These are phyloP conservation scores for Linum usitatissimum DNA, from an alignment of 345 rosid genomes.

Conservation along the genomic window DNA sequence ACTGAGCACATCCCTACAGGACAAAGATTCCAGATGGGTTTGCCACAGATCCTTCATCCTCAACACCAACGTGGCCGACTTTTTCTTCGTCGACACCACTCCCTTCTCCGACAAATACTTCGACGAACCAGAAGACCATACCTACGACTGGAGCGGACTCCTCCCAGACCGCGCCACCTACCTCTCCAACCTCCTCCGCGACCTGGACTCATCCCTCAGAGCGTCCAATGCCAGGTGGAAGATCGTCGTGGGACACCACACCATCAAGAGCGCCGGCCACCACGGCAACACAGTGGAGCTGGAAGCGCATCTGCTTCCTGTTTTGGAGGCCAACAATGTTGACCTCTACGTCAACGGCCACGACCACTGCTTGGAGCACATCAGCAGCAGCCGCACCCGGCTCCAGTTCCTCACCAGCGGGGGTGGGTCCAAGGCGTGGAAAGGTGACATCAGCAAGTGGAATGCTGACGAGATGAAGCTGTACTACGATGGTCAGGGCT, in stretches of 20 bases:
- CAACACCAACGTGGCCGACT: constrained; percentile 27
- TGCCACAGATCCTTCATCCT: constrained; percentile 41
- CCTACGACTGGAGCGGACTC: constrained; percentile 55
- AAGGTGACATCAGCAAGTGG: background rate
- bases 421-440: constrained; percentile 1
- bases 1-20: constrained; percentile 30
- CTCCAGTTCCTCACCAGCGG: background rate
- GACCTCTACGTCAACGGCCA: constrained; percentile 73
- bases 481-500: constrained; percentile 2
- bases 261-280: constrained; percentile 56
- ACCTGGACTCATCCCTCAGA: constrained; percentile 31
- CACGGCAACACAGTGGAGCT: constrained; percentile 60
- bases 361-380: constrained; percentile 79
- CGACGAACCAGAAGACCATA: constrained; percentile 18
- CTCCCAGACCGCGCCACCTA: constrained; percentile 32
- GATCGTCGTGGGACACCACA: constrained; percentile 73
- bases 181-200: constrained; percentile 36
- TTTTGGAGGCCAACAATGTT: constrained; percentile 52
- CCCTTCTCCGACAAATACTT: constrained; percentile 33
- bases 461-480: constrained; percentile 1
- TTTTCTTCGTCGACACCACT: constrained; percentile 39
- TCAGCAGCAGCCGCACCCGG: constrained; percentile 47
- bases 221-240: constrained; percentile 56
- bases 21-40: constrained; percentile 40
- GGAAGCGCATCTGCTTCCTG: constrained; percentile 37